Evolutionary conservation across 75 land plant genomes (phyloP), one percentile per base, ranked within the genome.

Genomic region (Gnetum montanum): DNA sequence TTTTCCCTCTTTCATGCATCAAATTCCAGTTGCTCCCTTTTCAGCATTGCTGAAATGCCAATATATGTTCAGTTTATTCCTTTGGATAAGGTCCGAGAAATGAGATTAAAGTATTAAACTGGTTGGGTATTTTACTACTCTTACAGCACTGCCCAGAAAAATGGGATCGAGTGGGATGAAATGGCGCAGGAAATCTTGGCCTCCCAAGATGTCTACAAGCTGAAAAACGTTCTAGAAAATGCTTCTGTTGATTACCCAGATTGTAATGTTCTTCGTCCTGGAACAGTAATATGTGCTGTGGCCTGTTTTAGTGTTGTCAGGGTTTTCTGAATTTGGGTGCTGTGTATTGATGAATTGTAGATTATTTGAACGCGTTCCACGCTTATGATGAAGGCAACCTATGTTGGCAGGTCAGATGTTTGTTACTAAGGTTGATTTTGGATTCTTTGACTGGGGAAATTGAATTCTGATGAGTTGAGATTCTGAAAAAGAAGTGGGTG

Each of bases 321-420:
- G 28, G 25, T 37, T 11, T 48, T 4, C 31, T 31, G 34, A 30
- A 50, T 15, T 30, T 6, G 34, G 16, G 19, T 34, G 8, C 2
- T 31, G 2, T 31, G 34, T 15, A 33, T 19, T 33, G 28, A 10
- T 22, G 15, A 20, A 16, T 28, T 34, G 23, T 77, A 91, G 97
- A 91, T 84, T 91, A 91, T 64, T 64, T 87, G 30, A 78, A 83
- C 63, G 75, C 84, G 10, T 91, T 91, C 64, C 97, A 91, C 71
- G 93, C 84, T 35, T 91, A 91, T 68, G 75, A 75, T 22, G 74
- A 77, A 37, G 97, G 97, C 50, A 91, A 91, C 57, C 78, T 91
- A 34, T 91, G 85, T 27, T 91, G 97, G 97, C 70, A 88, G 88
- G 97, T 88, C 71, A 63, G n/a, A n/a, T n/a, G n/a, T 53, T 34